Conservation (phyloP, 2,329 filamentous ascomycete genomes). For the Coniochaeta sp. region DNA sequence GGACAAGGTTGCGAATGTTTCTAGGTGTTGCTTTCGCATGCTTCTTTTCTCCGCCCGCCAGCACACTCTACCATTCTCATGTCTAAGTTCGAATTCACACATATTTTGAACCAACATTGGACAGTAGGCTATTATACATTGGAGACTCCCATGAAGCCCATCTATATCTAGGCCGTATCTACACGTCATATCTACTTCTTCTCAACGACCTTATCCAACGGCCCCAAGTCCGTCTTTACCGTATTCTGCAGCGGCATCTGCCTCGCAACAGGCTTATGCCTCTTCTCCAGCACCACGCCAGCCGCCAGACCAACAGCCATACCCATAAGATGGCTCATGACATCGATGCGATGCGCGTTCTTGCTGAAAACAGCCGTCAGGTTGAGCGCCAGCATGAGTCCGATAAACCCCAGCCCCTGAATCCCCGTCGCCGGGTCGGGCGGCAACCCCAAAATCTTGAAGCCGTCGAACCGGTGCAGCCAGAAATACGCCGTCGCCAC, state of each 20-base stretch:
- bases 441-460: conserved; percentile 51
- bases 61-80: no score
- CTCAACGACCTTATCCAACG: not conserved
- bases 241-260: conserved; percentile 2
- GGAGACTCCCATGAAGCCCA: no score
- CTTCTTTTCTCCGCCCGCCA: no score
- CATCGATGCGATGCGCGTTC: conserved; percentile 34
- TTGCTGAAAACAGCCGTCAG: conserved; percentile 38
- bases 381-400: conserved; percentile 42
- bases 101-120: no score
- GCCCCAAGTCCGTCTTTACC: not conserved
- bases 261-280: conserved; percentile 13
- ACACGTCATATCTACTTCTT: not conserved
- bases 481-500: conserved; percentile 56
- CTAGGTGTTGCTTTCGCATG: no score
- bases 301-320: conserved; percentile 39
- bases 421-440: conserved; percentile 45
- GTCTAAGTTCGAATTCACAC: no score
- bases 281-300: conserved; percentile 26
- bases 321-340: conserved; percentile 47
- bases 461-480: conserved; percentile 47
- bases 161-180: no score
- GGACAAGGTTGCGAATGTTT: no score
- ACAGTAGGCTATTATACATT: no score
- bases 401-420: conserved; percentile 46